These are phyloP conservation scores for Phytophthora rubi DNA, from an alignment of 352 stramenopile species.

Conservation along the genomic window DNA sequence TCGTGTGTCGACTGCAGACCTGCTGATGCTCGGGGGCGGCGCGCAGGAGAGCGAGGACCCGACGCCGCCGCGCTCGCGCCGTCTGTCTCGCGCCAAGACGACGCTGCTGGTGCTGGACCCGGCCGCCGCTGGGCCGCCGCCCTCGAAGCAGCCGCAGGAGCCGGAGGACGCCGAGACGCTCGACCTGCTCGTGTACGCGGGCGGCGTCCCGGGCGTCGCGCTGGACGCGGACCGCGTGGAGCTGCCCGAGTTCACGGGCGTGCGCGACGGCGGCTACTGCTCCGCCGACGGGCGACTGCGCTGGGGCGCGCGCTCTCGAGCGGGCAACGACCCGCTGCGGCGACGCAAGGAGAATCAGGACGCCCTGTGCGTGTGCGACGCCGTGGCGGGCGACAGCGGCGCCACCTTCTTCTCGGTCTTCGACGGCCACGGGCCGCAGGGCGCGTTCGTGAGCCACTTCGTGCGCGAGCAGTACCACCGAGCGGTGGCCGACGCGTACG, in stretches of 20 bases:
- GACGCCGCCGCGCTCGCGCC: conserved; percentile 13
- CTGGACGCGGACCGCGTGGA: conserved; percentile 65
- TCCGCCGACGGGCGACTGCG: conserved; percentile 49
- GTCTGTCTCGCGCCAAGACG: conserved; percentile 49
- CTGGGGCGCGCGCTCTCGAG: conserved; percentile 65
- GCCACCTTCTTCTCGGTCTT: conserved; percentile 79
- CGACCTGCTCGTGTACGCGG: conserved; percentile 49
- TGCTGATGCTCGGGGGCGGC: conserved; percentile 32
- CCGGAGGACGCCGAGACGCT: conserved; percentile 17
- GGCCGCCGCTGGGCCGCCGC: conserved; percentile 14
- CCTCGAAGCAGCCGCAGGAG: not conserved
- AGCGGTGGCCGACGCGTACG: conserved; percentile 54
- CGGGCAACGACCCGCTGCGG: conserved; percentile 75
- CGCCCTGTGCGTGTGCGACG: conserved; percentile 68
- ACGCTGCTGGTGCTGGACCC: conserved; percentile 43
- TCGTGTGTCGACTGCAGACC: conserved; percentile 19
- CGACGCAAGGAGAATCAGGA: conserved; percentile 89
- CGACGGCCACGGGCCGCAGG: conserved; percentile 77
- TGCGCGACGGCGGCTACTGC: conserved; percentile 52
- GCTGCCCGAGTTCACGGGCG: conserved; percentile 69
- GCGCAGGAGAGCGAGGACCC: conserved; percentile 20
- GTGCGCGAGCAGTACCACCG: conserved; percentile 73
- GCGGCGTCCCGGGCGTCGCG: conserved; percentile 71
- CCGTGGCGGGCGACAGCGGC: conserved; percentile 47
- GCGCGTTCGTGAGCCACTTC: conserved; percentile 79